These are phyloP conservation scores for Claviceps lovelessii DNA, from an alignment of 2,329 filamentous ascomycete genomes.

Conservation along the genomic window DNA sequence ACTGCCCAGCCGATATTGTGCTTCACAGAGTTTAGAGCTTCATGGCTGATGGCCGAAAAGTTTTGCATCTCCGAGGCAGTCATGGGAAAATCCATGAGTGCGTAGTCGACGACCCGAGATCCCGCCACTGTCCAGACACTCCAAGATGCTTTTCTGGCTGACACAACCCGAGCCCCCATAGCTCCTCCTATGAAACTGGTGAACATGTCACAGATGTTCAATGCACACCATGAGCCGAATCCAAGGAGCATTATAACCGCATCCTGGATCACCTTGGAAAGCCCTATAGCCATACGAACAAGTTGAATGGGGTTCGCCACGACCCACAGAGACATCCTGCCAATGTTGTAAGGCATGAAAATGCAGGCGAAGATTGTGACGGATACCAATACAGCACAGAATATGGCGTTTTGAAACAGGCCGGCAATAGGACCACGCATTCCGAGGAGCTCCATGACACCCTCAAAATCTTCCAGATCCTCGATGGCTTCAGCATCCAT, in stretches of 20 bases:
- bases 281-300: conserved; percentile 54
- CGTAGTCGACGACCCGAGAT: conserved; percentile 33
- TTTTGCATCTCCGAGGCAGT: conserved; percentile 53
- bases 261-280: conserved; percentile 72
- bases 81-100: conserved; percentile 36
- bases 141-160: conserved; percentile 26
- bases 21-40: conserved; percentile 49
- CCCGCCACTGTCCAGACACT: conserved; percentile 27
- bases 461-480: conserved; percentile 87
- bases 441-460: conserved; percentile 87
- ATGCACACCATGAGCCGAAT: conserved; percentile 28
- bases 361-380: conserved; percentile 75
- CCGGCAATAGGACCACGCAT: conserved; percentile 88
- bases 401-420: conserved; percentile 86
- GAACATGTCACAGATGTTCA: conserved; percentile 26
- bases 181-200: conserved; percentile 20
- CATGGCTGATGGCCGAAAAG: conserved; percentile 64
- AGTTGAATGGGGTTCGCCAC: conserved; percentile 68
- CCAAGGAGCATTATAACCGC: conserved; percentile 51
- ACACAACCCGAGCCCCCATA: conserved; percentile 16
- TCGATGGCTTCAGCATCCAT: conserved; percentile 65
- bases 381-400: conserved; percentile 80
- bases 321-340: conserved; percentile 68
- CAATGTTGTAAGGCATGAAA: conserved; percentile 84
- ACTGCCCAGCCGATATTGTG: conserved; percentile 30